phyloP scores from a whole-genome alignment of 2,329 filamentous ascomycete species.

The Zarea fungicola region DNA sequence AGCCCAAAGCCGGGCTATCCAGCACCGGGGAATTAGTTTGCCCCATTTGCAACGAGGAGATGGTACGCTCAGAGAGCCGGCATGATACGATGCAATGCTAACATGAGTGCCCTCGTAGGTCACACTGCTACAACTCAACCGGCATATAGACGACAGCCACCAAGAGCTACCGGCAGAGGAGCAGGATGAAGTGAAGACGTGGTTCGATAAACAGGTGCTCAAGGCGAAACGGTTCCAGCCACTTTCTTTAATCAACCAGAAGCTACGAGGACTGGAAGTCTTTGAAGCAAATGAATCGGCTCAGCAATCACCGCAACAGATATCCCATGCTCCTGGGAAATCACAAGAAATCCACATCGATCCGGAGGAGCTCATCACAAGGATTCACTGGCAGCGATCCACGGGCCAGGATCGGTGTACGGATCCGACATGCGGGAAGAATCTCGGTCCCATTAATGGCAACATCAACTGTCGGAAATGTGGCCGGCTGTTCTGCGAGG shows the following conservation, averaged over 20 bases:
- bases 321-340: constrained; percentile 31
- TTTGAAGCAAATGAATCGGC: constrained; percentile 84
- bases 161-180: constrained; percentile 82
- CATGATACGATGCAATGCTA: not conserved
- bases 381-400: constrained; percentile 80
- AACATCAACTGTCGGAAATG: constrained; percentile 92
- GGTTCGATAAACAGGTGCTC: constrained; percentile 91
- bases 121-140: constrained; percentile 87
- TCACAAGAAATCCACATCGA: constrained; percentile 50
- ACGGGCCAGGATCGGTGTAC: constrained; percentile 74
- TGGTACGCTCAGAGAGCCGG: constrained; percentile 55
- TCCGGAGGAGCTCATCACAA: constrained; percentile 84
- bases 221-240: constrained; percentile 93
- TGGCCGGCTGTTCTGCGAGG: constrained; percentile 89
- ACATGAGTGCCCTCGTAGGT: constrained; percentile 47
- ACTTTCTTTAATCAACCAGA: constrained; percentile 85
- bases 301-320: constrained; percentile 28
- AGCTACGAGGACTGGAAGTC: constrained; percentile 84
- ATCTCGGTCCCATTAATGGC: constrained; percentile 72
- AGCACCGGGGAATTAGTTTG: constrained; percentile 67
- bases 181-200: constrained; percentile 92
- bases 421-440: constrained; percentile 79
- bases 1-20: constrained; percentile 46
- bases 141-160: constrained; percentile 78
- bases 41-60: constrained; percentile 97